Percentiles rank a stretch among this genome's conserved stretches.
Conservation (phyloP, 2,329 filamentous ascomycete species). For the Microsporum audouinii region DNA sequence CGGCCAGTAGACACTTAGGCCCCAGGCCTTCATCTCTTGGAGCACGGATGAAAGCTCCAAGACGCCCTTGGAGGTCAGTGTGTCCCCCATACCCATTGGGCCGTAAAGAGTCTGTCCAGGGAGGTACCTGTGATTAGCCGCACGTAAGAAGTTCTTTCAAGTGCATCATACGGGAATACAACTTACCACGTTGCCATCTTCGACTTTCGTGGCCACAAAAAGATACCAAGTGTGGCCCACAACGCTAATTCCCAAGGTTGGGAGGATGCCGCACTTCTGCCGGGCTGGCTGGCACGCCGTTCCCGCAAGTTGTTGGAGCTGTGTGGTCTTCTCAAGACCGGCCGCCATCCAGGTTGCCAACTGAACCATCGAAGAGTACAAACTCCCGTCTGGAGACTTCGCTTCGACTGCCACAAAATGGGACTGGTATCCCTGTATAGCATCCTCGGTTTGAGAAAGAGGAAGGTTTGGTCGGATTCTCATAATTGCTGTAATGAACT, state of each 20-base stretch:
- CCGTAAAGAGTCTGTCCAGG: not conserved
- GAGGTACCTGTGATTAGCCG: constrained; percentile 4
- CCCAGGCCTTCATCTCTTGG: not conserved
- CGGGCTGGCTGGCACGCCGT: not conserved
- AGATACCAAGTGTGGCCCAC: constrained; percentile 9
- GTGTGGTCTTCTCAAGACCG: constrained; percentile 5
- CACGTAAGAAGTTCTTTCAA: not conserved
- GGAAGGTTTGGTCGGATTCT: not conserved
- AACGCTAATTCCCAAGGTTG: constrained; percentile 5
- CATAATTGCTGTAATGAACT: not conserved
- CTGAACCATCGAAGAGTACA: constrained; percentile 8
- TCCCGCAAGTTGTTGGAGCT: not conserved
- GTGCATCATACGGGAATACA: not conserved
- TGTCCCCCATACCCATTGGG: not conserved
- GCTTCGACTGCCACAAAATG: constrained; percentile 7
- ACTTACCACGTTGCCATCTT: constrained; percentile 8
- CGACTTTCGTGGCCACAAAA: not conserved
- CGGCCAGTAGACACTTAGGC: constrained; percentile 5
- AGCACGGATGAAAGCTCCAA: not conserved
- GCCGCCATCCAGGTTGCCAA: constrained; percentile 9
- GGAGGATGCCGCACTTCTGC: not conserved
- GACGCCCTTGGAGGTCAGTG: not conserved
- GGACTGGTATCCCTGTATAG: not conserved
- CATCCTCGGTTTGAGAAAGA: not conserved
- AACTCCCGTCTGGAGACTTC: constrained; percentile 8